A percentile compares a stretch with the other conserved stretches of the same genome.
These are phyloP conservation scores for Rhypophila decipiens DNA, from an alignment of 495 filamentous ascomycete genomes.

Conservation along the genomic window DNA sequence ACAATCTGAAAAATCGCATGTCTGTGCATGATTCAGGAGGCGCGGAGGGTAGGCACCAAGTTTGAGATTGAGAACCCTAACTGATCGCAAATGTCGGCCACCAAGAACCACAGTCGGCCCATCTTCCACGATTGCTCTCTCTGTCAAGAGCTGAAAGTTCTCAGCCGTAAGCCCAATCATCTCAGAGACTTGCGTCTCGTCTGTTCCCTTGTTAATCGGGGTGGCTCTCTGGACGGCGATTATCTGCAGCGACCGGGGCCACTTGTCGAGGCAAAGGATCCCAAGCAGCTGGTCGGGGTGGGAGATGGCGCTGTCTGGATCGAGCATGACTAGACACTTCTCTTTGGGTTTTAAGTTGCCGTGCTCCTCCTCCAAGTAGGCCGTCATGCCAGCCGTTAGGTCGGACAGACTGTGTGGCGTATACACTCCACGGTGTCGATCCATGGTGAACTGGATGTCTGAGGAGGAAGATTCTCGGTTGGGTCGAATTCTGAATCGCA, in stretches of 20 bases:
- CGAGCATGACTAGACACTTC: neutral
- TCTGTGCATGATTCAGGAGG: neutral
- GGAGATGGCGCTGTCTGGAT: neutral
- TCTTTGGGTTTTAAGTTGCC: no score
- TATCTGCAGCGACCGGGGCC: neutral
- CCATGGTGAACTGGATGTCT: slow-evolving; percentile 2
- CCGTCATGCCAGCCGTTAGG: slow-evolving; percentile 1
- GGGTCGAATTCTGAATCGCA: no score
- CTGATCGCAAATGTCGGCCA: neutral
- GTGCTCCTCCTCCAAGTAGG: neutral
- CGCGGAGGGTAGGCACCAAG: neutral
- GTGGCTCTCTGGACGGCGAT: neutral
- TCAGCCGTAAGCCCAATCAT: neutral
- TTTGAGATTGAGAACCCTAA: neutral
- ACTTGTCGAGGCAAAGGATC: neutral
- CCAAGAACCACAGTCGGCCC: neutral
- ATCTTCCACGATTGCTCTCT: slow-evolving; percentile 1
- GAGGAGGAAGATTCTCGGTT: neutral
- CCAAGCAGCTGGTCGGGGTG: neutral
- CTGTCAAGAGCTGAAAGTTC: neutral
- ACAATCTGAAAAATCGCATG: neutral
- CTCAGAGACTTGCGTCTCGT: neutral
- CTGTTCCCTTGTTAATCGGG: neutral
- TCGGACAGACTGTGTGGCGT: slow-evolving; percentile 1
- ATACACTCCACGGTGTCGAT: neutral